Evolutionary conservation across 1,284 basidiomycete species (phyloP).

Genomic region (Melampsora larici-populina): DNA sequence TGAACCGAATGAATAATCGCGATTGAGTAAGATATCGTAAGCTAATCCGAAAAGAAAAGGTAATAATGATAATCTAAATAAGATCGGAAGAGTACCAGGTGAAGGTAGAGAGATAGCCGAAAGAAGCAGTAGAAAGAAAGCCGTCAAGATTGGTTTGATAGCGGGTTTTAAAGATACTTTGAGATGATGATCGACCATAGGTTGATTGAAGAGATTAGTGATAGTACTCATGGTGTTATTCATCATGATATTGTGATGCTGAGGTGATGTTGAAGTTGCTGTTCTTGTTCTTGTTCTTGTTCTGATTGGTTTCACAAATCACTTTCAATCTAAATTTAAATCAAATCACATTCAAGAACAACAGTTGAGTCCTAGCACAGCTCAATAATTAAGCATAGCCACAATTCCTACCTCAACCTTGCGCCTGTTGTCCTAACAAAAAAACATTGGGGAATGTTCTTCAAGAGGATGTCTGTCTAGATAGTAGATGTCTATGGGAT

Average conservation of each 20-base stretch:
- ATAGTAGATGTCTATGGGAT: too few species aligned
- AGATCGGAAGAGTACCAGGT: background rate
- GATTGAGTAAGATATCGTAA: conserved; percentile 26
- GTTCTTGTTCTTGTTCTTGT: too few species aligned
- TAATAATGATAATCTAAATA: conserved; percentile 19
- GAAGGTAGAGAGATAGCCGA: conserved; percentile 24
- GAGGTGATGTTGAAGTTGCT: too few species aligned
- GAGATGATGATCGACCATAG: conserved; percentile 21
- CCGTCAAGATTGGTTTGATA: conserved; percentile 1
- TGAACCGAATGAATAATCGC: conserved; percentile 20
- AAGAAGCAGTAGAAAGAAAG: conserved; percentile 19
- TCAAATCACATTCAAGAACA: too few species aligned
- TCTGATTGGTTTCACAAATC: too few species aligned
- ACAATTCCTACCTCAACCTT: too few species aligned
- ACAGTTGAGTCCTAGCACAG: too few species aligned
- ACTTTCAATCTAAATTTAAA: too few species aligned
- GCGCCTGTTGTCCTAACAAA: too few species aligned
- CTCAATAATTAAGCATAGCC: too few species aligned
- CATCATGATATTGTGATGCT: background rate
- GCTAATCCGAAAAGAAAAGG: conserved; percentile 17
- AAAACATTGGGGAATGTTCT: too few species aligned
- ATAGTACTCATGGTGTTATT: background rate
- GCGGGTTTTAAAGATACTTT: conserved; percentile 15
- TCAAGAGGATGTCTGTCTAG: too few species aligned
- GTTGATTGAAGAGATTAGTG: conserved; percentile 26